Conservation (phyloP, 169 alveolate species). For the Cryptosporidium canis region DNA sequence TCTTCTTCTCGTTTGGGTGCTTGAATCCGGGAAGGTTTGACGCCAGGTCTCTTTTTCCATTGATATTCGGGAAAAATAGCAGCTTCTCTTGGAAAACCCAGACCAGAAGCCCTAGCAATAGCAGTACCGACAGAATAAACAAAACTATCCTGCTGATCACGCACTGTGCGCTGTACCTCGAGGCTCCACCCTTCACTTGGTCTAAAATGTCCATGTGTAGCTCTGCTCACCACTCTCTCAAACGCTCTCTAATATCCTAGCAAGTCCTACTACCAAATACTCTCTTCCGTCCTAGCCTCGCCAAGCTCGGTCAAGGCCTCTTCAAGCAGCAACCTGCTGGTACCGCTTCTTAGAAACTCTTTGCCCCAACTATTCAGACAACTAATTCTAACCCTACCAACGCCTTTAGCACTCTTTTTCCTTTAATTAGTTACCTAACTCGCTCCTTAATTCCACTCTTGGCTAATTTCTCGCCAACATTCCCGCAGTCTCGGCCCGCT, state of each 20-base stretch:
- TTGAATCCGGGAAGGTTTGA: slow-evolving; percentile 44
- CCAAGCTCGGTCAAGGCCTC: background rate
- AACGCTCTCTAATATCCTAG: background rate
- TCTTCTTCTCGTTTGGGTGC: slow-evolving; percentile 74
- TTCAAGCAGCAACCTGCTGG: too few relatives aligned
- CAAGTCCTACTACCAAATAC: background rate
- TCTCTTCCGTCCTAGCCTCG: background rate
- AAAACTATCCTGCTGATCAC: background rate
- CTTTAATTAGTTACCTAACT: too few relatives aligned
- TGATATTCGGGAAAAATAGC: slow-evolving; percentile 3
- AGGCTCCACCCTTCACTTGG: background rate
- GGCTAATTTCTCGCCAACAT: too few relatives aligned
- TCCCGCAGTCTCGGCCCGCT: too few relatives aligned
- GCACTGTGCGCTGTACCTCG: background rate
- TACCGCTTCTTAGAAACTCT: too few relatives aligned
- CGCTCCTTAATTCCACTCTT: too few relatives aligned
- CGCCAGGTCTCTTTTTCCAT: slow-evolving; percentile 14
- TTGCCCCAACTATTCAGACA: too few relatives aligned
- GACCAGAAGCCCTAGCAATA: background rate
- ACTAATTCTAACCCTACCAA: too few relatives aligned
- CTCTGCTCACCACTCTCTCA: background rate
- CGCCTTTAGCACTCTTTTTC: too few relatives aligned
- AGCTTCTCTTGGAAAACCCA: slow-evolving; percentile 46
- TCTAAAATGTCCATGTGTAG: background rate
- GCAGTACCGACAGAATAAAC: background rate